phyloP scores from a whole-genome alignment of 139 green algal species.

The Tetradesmus obliquus region DNA sequence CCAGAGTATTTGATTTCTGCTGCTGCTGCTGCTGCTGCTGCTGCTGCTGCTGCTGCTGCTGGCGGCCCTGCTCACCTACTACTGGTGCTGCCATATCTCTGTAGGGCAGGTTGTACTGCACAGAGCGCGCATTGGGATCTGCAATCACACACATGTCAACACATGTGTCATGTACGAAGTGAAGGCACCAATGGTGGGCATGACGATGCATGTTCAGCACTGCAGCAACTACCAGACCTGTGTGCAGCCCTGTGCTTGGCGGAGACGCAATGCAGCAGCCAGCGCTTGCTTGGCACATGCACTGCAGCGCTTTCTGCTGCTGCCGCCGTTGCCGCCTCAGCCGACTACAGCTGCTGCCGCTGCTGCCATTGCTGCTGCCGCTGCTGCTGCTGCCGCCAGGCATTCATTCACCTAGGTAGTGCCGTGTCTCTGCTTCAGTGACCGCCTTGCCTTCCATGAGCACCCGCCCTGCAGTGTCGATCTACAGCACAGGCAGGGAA shows the following conservation, averaged over 20 bases:
- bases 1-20: neutral
- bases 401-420: conserved; percentile 52
- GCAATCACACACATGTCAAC: conserved; percentile 33
- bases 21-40: neutral
- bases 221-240: too few relatives aligned
- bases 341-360: neutral
- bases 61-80: conserved; percentile 53
- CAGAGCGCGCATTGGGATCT: conserved; percentile 67
- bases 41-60: neutral
- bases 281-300: neutral
- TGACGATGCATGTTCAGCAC: too few relatives aligned
- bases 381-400: neutral
- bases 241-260: too few relatives aligned
- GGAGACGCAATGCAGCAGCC: neutral
- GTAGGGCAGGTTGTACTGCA: conserved; percentile 86
- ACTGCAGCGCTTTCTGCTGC: neutral
- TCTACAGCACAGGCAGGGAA: conserved; percentile 23
- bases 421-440: conserved; percentile 41
- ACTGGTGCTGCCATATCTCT: conserved; percentile 89
- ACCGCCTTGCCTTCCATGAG: conserved; percentile 60
- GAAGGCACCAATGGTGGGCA: neutral
- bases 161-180: neutral
- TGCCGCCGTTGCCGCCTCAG: conserved; percentile 11
- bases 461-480: conserved; percentile 67
- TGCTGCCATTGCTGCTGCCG: neutral